phyloP scores from a whole-genome alignment of 192 early-diverging fungal species.

The Podochytrium sp. region DNA sequence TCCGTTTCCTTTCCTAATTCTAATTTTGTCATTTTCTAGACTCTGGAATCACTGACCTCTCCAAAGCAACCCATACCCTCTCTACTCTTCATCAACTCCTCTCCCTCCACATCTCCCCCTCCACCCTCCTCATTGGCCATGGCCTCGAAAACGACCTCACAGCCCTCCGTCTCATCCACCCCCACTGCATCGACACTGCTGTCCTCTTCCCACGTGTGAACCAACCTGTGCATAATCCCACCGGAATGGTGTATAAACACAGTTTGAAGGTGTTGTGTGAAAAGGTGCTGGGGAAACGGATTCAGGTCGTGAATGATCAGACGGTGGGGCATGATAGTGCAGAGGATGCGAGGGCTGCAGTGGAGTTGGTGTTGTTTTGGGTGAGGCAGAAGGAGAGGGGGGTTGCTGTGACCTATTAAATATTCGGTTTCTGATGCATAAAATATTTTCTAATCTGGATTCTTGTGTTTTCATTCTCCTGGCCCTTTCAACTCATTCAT shows the following conservation, averaged over 20 bases:
- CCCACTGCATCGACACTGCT: constrained; percentile 68
- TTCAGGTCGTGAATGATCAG: constrained; percentile 49
- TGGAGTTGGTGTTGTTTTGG: constrained; percentile 68
- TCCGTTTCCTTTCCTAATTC: neutral
- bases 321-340: constrained; percentile 67
- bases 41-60: constrained; percentile 57
- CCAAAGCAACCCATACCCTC: constrained; percentile 54
- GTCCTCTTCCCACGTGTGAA: constrained; percentile 47
- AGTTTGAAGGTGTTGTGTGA: constrained; percentile 57
- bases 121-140: constrained; percentile 69
- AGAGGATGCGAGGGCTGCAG: constrained; percentile 68
- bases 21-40: constrained; percentile 1
- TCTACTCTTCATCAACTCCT: constrained; percentile 32
- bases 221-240: constrained; percentile 29
- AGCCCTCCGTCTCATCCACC: constrained; percentile 61
- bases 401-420: neutral
- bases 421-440: too few relatives aligned
- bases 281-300: constrained; percentile 53
- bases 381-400: constrained; percentile 35
- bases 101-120: constrained; percentile 42
- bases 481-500: too few relatives aligned
- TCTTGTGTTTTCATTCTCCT: too few relatives aligned
- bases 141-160: constrained; percentile 73
- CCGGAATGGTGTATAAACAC: constrained; percentile 56
- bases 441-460: too few relatives aligned